Evolutionary conservation across 169 alveolate species (phyloP).

Genomic region (Cyclospora cayetanensis): DNA sequence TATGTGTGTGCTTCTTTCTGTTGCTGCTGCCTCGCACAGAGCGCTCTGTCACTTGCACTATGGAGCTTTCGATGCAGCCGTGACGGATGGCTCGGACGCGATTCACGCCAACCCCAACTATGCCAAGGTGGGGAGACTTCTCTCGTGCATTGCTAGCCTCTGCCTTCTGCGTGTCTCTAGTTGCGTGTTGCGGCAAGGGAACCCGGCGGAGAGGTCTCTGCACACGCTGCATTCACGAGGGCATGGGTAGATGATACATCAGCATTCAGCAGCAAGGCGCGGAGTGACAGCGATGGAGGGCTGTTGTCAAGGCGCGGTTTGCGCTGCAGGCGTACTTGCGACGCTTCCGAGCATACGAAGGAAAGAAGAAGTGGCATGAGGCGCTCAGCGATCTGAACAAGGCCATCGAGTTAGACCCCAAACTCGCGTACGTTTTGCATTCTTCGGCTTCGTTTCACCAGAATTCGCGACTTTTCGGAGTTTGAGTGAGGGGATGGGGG

Average conservation of each 20-base stretch:
- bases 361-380: conserved; percentile 86
- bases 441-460: no score
- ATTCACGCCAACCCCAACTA: conserved; percentile 77
- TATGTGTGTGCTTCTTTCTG: background rate
- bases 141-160: background rate
- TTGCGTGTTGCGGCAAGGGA: background rate
- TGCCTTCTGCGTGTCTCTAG: background rate
- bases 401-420: conserved; percentile 86
- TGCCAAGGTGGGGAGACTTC: conserved; percentile 74
- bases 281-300: no score
- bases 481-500: no score
- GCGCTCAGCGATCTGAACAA: conserved; percentile 88
- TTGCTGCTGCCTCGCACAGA: conserved; percentile 72
- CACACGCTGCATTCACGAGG: background rate
- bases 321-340: conserved; percentile 81
- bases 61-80: conserved; percentile 81
- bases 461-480: no score
- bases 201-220: background rate
- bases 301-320: no score
- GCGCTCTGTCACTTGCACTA: conserved; percentile 88
- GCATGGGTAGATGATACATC: background rate
- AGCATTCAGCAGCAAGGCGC: background rate
- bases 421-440: conserved; percentile 80
- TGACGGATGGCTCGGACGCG: conserved; percentile 85
- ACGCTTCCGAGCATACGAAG: conserved; percentile 87